Evolutionary conservation across 208 protist genomes (phyloP), one percentile per base, ranked within the genome.

Genomic region (Acanthamoeba sp.): DNA sequence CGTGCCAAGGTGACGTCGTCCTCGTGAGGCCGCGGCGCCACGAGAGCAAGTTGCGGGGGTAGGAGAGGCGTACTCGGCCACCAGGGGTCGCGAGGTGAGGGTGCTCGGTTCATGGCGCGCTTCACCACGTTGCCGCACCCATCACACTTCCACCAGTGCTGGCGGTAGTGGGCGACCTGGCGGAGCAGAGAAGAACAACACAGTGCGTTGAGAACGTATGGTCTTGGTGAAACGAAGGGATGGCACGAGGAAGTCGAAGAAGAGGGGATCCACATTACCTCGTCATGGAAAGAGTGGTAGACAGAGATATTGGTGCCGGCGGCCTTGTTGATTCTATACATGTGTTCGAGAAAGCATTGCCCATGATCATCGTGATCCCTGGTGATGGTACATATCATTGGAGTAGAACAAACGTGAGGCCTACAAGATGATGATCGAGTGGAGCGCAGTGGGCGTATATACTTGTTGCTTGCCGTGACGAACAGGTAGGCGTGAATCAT

Each of bases 401-500:
- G 5, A 5, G 20, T n/a, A 22, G 6, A 42, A 6, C n/a, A 82
- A 78, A 40, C 20, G 6, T 5, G 29, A 45, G 4, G 73, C 42
- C 18, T 52, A 84, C 38, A 34, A 18, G n/a, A 38, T 2, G 18
- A 76, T 32, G 66, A 18, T 27, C 55, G 3, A 18, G 22, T 4
- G 4, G 22, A 18, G 18, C 20, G 55, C 18, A 6, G 5, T 24
- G 5, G 20, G 4, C 38, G 29, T 36, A 78, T 29, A 9, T 85
- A 90, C 82, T 66, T 66, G 62, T 95, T 66, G 45, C 52, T 32
- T 1, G n/a, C 71, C 40, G 59, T 94, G 4, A 95, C 50, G 32
- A 95, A 95, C 4, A 95, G 40, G 38, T 87, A 95, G 38, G 94
- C 94, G 45, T 95, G 94, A 6, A 95, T 95, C 94, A 95, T 95